Percentiles rank a stretch among this genome's conserved stretches.
These are phyloP conservation scores for Chloropicon primus DNA, from an alignment of 139 green algal genomes.

Conservation along the genomic window DNA sequence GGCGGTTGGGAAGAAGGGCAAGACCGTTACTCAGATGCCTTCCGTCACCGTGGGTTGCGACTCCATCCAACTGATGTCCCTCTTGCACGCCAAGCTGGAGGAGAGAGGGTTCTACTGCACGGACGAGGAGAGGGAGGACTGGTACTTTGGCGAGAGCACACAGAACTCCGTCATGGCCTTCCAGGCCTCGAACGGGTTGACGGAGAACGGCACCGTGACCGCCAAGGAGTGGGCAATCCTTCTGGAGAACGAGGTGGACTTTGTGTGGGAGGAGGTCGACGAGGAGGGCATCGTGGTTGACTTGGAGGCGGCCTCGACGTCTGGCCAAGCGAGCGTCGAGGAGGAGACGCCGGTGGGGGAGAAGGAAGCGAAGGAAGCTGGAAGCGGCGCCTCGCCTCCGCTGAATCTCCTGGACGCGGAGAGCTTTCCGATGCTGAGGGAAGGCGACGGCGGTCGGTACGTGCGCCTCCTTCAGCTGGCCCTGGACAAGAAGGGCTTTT, in stretches of 20 bases:
- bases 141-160: constrained; percentile 25
- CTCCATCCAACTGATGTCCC: not conserved
- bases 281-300: not conserved
- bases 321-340: no score
- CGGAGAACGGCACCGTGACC: not conserved
- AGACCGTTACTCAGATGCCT: not conserved
- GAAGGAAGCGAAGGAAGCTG: no score
- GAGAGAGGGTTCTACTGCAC: constrained; percentile 41
- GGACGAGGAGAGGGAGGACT: constrained; percentile 52
- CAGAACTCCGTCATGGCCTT: constrained; percentile 2
- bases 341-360: no score
- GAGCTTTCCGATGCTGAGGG: constrained; percentile 27
- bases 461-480: constrained; percentile 21
- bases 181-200: constrained; percentile 1
- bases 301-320: not conserved
- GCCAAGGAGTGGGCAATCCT: not conserved
- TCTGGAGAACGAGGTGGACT: not conserved
- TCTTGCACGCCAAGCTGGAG: constrained; percentile 31
- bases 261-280: not conserved
- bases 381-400: no score
- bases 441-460: constrained; percentile 39
- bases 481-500: constrained; percentile 28
- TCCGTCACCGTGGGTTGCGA: not conserved
- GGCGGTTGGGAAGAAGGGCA: no score
- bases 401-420: not conserved